Conservation (phyloP, 768 basidiomycete genomes). For the Suillus cothurnatus region DNA sequence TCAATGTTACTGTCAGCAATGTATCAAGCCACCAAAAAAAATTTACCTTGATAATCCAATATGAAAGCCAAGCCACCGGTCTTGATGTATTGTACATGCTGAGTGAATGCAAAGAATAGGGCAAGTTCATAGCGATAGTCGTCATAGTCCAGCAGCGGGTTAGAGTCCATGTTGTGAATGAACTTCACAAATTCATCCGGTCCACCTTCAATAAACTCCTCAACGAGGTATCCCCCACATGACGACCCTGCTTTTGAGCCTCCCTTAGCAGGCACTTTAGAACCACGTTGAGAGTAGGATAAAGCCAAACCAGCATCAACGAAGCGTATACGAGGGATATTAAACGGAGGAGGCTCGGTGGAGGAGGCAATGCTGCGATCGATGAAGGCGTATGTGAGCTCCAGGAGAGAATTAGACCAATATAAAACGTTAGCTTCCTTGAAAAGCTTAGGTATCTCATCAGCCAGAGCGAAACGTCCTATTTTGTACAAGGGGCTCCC, state of each 20-base stretch:
- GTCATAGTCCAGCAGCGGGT: neutral
- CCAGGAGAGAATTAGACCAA: slow-evolving; percentile 13
- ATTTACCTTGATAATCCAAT: slow-evolving; percentile 15
- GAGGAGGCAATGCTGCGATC: neutral
- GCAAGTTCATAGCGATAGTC: slow-evolving; percentile 1
- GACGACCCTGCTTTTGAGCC: neutral
- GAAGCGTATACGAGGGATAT: slow-evolving; percentile 13
- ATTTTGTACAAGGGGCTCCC: neutral
- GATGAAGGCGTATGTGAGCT: slow-evolving; percentile 13
- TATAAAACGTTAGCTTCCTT: slow-evolving; percentile 15
- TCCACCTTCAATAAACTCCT: slow-evolving; percentile 9
- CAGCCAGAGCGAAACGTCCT: neutral
- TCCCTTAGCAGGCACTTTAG: neutral
- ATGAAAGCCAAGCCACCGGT: slow-evolving; percentile 6
- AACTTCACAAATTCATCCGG: slow-evolving; percentile 5
- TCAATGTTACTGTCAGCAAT: neutral
- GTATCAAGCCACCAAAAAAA: neutral
- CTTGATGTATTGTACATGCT: slow-evolving; percentile 14
- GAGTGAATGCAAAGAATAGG: slow-evolving; percentile 11
- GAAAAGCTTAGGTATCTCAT: slow-evolving; percentile 7
- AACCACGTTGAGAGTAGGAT: neutral
- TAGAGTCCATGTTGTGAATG: slow-evolving; percentile 10
- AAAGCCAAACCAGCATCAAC: slow-evolving; percentile 11
- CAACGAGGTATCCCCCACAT: slow-evolving; percentile 8
- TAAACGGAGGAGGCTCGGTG: slow-evolving; percentile 1